Base-by-base conservation (phyloP, 1,139 yeast species). In the Ogataea hybrid region DNA sequence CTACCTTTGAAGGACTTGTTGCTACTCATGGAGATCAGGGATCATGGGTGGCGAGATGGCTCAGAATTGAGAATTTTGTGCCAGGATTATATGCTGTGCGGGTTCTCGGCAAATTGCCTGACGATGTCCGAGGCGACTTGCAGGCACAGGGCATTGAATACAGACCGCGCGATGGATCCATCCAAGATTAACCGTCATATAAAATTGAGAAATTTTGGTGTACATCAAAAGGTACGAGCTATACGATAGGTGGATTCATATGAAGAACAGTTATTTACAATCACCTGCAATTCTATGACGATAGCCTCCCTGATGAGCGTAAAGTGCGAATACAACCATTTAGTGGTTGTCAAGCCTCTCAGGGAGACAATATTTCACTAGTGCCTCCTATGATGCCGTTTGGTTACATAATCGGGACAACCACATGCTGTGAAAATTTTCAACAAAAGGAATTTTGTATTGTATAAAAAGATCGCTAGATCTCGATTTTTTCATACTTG, bases 21-120 rank as follows among this genome's bases (percentile, higher is more conserved):
- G 97, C 97, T 1, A 74, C 89, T 51, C 89, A 95, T 41, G 89
- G 84, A 46, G 90, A 92, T 36, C 79, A 79, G 42, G 79, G 76
- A 31, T 88, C 97, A 2, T 92, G 99, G 99, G 97, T 89, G 25
- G 97, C 97, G 17, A 79, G 88, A 59, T 92, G 99, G 99, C 71
- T 92, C 46, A 80, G 97, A 65, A 84, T 92, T 21, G 96, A 88
- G 57, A 84, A 88, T 21, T 89, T 89, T 61, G 84, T 81, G 23
- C 85, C 95, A 1, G 99, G 98, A 0, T 64, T 92, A 54, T 87
- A 92, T 58, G 98, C 98, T 1, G 95, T 90, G 35, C 87, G 92
- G 59, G 92, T 92, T 6, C 85, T 82, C 55, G 99, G 99, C 27
- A 81, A 86, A 56, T 69, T 92, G 42, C 97, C 97, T 2, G 89